Evolutionary conservation across 805 yeast species (phyloP).

Genomic region (Candida sonorensis): DNA sequence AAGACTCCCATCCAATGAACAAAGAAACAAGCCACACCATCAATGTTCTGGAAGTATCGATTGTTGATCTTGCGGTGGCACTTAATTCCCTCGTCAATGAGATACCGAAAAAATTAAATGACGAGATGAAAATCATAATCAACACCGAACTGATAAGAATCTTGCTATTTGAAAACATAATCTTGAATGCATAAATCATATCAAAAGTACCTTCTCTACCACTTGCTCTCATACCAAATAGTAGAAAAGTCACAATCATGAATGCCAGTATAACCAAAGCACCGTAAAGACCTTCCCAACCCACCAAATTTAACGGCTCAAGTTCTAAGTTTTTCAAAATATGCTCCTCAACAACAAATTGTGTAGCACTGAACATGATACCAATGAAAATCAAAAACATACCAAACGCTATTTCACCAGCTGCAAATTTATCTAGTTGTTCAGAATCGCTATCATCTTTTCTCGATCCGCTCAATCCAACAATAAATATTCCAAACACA

Average conservation of each 20-base stretch:
- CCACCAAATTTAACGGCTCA: constrained; percentile 60
- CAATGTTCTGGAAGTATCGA: constrained; percentile 71
- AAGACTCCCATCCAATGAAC: constrained; percentile 67
- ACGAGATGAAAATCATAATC: constrained; percentile 66
- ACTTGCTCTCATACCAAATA: constrained; percentile 32
- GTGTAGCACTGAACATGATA: constrained; percentile 64
- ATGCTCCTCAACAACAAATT: constrained; percentile 74
- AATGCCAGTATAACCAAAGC: constrained; percentile 34
- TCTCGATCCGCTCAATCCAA: constrained; percentile 61
- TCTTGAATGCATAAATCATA: constrained; percentile 39
- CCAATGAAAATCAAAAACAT: constrained; percentile 52
- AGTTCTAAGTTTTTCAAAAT: constrained; percentile 46
- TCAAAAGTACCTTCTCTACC: constrained; percentile 50
- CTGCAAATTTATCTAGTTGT: constrained; percentile 3
- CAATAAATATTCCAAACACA: constrained; percentile 60
- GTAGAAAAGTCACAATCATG: constrained; percentile 38
- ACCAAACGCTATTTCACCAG: constrained; percentile 41
- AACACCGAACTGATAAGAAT: constrained; percentile 49
- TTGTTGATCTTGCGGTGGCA: constrained; percentile 74
- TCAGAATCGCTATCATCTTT: too few relatives aligned
- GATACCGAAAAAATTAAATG: constrained; percentile 69
- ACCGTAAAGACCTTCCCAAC: constrained; percentile 71
- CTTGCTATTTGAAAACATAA: constrained; percentile 36
- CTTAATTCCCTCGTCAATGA: constrained; percentile 57
- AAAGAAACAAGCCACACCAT: constrained; percentile 72